phyloP scores from a whole-genome alignment of 2,329 filamentous ascomycete genomes.

The Venturia carpophila region DNA sequence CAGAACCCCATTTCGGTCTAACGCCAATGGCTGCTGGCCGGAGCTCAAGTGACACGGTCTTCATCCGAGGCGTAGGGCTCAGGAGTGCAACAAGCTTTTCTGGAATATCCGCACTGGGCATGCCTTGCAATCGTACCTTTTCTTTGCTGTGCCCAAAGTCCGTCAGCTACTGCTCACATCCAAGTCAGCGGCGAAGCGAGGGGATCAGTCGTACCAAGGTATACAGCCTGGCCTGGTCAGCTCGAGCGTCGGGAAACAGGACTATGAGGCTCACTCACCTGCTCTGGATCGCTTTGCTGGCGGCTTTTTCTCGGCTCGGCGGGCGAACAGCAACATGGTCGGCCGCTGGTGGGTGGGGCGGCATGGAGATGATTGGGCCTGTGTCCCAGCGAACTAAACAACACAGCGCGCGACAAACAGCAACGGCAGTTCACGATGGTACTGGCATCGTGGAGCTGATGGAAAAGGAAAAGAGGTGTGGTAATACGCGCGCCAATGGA shows the following conservation, averaged over 20 bases:
- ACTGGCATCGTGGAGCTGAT: background rate
- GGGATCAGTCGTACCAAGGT: background rate
- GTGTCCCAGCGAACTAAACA: no score
- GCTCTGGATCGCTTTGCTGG: constrained; percentile 5
- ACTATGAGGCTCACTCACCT: background rate
- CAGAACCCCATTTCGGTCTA: background rate
- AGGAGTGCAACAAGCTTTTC: background rate
- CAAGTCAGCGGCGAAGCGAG: background rate
- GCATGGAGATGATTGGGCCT: background rate
- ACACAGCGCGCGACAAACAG: background rate
- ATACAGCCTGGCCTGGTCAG: constrained; percentile 4
- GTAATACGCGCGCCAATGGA: background rate
- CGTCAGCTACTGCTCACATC: background rate
- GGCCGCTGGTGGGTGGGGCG: background rate
- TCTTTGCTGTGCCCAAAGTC: background rate
- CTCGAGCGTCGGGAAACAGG: background rate
- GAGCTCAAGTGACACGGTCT: no score
- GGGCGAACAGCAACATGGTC: constrained; percentile 3
- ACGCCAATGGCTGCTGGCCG: background rate
- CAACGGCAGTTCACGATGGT: background rate
- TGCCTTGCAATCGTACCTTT: constrained; percentile 1
- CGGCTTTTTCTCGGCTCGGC: constrained; percentile 8
- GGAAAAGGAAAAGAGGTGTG: background rate
- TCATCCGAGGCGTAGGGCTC: background rate
- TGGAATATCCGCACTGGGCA: background rate